phyloP scores from a whole-genome alignment of 2,329 filamentous ascomycete genomes.

The Curvularia lunata region DNA sequence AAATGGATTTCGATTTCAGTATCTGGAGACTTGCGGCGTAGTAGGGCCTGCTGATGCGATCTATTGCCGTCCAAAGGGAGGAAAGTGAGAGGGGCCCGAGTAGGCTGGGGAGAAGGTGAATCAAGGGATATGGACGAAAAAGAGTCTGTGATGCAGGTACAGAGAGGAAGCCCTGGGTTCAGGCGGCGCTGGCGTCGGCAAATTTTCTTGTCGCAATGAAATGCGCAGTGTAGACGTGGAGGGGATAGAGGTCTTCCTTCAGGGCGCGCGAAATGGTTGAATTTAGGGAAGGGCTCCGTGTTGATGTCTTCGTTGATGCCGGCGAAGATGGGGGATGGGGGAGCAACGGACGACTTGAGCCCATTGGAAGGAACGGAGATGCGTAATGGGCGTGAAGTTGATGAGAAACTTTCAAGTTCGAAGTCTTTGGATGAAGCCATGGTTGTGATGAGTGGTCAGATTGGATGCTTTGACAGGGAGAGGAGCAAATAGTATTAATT shows the following conservation, averaged over 20 bases:
- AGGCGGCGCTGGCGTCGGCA: neutral
- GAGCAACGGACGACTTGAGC: neutral
- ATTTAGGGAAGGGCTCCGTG: constrained; percentile 10
- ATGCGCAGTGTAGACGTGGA: neutral
- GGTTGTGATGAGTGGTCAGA: neutral
- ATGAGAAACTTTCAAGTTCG: neutral
- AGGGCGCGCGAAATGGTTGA: neutral
- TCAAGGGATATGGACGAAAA: too few species aligned
- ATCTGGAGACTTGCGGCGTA: neutral
- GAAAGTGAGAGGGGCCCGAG: neutral
- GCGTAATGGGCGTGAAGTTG: neutral
- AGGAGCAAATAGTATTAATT: neutral
- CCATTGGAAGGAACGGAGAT: neutral
- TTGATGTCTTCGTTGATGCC: constrained; percentile 10
- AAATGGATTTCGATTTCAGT: neutral
- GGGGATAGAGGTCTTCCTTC: neutral
- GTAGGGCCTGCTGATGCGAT: neutral
- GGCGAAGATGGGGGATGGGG: constrained; percentile 13
- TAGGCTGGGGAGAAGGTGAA: neutral
- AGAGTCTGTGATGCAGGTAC: neutral
- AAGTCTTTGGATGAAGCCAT: neutral
- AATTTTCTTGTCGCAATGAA: neutral
- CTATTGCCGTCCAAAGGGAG: neutral
- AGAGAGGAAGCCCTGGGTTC: too few species aligned
- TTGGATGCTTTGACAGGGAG: neutral